Conservation (phyloP, 2,329 filamentous ascomycete species). For the Aspergillus melleus region DNA sequence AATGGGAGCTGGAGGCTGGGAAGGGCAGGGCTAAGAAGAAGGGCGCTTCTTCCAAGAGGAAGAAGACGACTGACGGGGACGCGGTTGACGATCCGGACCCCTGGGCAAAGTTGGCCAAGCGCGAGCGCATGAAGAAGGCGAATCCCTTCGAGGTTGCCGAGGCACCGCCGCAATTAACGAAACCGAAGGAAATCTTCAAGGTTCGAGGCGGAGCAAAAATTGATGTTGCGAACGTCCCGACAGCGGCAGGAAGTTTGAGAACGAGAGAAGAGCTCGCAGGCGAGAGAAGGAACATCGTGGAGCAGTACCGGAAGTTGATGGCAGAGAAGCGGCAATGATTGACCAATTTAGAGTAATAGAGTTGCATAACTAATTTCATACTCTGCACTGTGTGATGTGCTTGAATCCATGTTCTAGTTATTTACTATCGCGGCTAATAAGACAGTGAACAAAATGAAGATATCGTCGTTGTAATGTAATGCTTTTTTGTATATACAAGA, state of each 20-base stretch:
- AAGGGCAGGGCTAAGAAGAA: constrained; percentile 53
- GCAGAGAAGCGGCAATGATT: constrained; percentile 46
- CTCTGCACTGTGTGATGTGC: not conserved
- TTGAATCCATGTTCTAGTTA: not conserved
- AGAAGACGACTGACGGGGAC: constrained; percentile 44
- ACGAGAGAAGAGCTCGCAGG: constrained; percentile 71
- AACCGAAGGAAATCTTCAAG: constrained; percentile 64
- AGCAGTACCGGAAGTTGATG: constrained; percentile 72
- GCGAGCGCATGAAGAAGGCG: constrained; percentile 39
- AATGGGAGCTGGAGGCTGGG: constrained; percentile 58
- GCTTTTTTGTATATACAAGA: constrained; percentile 10
- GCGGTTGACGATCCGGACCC: constrained; percentile 69
- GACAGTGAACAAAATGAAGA: not conserved
- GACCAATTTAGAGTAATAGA: not conserved
- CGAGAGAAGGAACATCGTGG: constrained; percentile 69
- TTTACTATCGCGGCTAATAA: not conserved
- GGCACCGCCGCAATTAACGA: constrained; percentile 73
- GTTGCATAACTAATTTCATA: not conserved
- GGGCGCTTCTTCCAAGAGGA: constrained; percentile 42
- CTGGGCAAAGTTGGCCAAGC: constrained; percentile 72
- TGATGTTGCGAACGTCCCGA: constrained; percentile 68
- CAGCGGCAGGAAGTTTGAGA: constrained; percentile 68
- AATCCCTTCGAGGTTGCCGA: constrained; percentile 59
- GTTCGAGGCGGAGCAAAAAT: constrained; percentile 64
- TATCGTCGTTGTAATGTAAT: not conserved